These are phyloP conservation scores for Malassezia dermatis DNA, from an alignment of 1,284 basidiomycete genomes.

Conservation along the genomic window DNA sequence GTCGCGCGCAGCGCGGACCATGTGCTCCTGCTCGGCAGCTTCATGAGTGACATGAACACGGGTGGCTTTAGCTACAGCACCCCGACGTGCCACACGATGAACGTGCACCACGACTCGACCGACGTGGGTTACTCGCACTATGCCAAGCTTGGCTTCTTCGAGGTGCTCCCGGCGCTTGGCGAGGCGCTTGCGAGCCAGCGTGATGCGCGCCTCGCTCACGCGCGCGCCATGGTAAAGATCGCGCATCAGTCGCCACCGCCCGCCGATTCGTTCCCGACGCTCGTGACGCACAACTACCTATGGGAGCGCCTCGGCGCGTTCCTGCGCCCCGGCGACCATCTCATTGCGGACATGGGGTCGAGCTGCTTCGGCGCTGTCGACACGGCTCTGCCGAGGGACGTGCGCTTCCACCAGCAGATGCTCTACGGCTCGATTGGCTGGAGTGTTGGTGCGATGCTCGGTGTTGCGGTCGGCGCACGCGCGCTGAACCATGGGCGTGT, in stretches of 20 bases:
- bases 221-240: constrained; percentile 12
- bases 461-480: constrained; percentile 59
- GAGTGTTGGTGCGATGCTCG: constrained; percentile 62
- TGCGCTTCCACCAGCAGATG: constrained; percentile 51
- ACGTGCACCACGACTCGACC: constrained; percentile 52
- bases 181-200: constrained; percentile 15
- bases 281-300: constrained; percentile 52
- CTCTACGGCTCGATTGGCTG: constrained; percentile 80
- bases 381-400: constrained; percentile 18
- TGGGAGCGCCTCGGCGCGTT: constrained; percentile 75
- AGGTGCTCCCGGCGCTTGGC: constrained; percentile 30
- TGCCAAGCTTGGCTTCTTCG: constrained; percentile 48
- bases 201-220: constrained; percentile 10
- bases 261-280: neutral
- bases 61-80: constrained; percentile 55
- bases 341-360: constrained; percentile 42
- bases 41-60: constrained; percentile 83
- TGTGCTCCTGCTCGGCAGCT: constrained; percentile 67
- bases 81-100: constrained; percentile 45
- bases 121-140: constrained; percentile 49
- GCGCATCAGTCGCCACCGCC: constrained; percentile 21
- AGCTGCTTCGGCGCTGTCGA: constrained; percentile 18
- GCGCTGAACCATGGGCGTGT: constrained; percentile 54
- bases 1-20: constrained; percentile 72
- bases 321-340: constrained; percentile 54